A percentile compares a stretch with the other conserved stretches of the same genome.
Conservation (phyloP, 2,329 filamentous ascomycete species). For the Colletotrichum sp. region DNA sequence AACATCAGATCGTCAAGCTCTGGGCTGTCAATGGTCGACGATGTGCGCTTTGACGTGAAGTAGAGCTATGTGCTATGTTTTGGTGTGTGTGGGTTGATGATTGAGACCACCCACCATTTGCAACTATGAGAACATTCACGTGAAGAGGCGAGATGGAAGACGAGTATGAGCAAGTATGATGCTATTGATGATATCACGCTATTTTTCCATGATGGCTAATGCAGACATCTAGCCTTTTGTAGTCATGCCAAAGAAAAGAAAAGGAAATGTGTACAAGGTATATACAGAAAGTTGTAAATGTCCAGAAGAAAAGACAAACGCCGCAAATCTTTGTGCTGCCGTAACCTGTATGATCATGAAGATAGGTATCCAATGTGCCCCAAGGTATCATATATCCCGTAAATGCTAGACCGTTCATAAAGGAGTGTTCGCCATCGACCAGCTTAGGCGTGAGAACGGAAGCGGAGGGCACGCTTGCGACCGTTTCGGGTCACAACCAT, state of each 20-base stretch:
- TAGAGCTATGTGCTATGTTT: too few relatives aligned
- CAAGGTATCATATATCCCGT: conserved; percentile 17
- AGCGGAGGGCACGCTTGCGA: conserved; percentile 31
- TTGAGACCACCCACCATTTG: too few relatives aligned
- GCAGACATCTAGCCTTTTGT: not conserved
- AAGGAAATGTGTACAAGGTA: conserved; percentile 7
- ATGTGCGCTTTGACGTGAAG: too few relatives aligned
- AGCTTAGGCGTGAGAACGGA: conserved; percentile 22
- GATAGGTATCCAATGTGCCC: not conserved
- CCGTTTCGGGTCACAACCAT: conserved; percentile 32
- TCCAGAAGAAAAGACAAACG: not conserved
- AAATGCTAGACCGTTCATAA: conserved; percentile 17
- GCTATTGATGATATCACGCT: not conserved
- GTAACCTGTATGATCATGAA: not conserved
- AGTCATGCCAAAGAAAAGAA: not conserved
- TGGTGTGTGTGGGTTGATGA: too few relatives aligned
- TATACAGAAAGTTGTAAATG: conserved; percentile 16
- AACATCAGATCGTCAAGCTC: not conserved
- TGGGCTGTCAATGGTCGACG: not conserved
- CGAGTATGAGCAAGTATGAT: too few relatives aligned
- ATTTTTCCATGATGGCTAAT: not conserved
- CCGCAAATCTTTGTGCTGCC: not conserved
- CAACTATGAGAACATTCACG: too few relatives aligned
- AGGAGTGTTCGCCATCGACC: conserved; percentile 9
- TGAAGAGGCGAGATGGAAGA: too few relatives aligned